Conservation (phyloP, 345 rosid species). For the Eucalyptus guilfoylei region DNA sequence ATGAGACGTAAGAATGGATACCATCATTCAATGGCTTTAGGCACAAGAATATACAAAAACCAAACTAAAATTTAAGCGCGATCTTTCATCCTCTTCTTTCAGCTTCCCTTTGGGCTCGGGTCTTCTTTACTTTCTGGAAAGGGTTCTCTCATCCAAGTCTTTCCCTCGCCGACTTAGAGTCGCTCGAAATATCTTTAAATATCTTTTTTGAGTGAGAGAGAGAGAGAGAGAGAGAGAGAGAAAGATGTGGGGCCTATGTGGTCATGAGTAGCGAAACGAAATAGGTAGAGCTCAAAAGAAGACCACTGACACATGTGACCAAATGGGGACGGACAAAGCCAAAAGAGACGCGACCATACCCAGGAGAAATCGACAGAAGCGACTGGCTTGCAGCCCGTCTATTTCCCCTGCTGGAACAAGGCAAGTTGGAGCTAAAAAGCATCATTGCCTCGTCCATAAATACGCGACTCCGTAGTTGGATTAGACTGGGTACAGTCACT, state of each 20-base stretch:
- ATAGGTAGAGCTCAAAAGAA: neutral
- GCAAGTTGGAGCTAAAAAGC: conserved; percentile 13
- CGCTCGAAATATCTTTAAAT: neutral
- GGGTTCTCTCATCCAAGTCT: neutral
- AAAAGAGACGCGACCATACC: neutral
- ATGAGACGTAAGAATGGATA: neutral
- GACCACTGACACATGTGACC: conserved; percentile 1
- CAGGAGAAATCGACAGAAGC: conserved; percentile 12
- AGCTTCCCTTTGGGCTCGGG: neutral
- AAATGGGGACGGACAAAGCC: neutral
- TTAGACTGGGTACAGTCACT: neutral
- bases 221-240: neutral
- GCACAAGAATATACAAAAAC: neutral
- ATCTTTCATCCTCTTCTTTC: neutral
- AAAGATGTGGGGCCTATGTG: neutral
- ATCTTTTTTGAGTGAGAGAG: neutral
- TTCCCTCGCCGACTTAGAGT: neutral
- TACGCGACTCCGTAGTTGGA: neutral
- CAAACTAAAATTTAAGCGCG: neutral
- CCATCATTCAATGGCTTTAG: neutral
- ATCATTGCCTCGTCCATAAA: neutral
- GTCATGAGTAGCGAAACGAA: neutral
- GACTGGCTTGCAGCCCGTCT: neutral
- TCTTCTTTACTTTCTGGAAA: neutral
- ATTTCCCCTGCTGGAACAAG: neutral